Conservation (phyloP, 805 yeast species). For the Pichia insulana region DNA sequence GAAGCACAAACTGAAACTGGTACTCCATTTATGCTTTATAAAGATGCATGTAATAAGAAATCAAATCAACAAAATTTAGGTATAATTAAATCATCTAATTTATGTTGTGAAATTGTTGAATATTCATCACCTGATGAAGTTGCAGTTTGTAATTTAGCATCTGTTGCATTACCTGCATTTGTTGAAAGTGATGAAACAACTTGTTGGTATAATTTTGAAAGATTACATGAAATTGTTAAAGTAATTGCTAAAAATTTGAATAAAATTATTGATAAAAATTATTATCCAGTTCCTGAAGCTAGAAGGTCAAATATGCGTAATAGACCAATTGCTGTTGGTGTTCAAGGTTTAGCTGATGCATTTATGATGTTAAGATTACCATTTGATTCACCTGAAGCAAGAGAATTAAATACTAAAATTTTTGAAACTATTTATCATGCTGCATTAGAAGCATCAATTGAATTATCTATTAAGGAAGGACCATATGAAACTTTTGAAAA, state of each 20-base stretch:
- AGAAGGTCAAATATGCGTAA: constrained; percentile 45
- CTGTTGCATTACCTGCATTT: constrained; percentile 50
- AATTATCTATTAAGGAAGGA: constrained; percentile 44
- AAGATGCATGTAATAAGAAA: constrained; percentile 52
- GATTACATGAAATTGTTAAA: constrained; percentile 46
- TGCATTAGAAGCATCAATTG: constrained; percentile 48
- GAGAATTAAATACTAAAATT: constrained; percentile 47
- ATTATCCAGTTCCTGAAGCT: constrained; percentile 50
- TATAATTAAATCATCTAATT: constrained; percentile 49
- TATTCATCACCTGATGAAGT: constrained; percentile 50
- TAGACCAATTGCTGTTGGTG: constrained; percentile 57
- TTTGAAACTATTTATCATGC: constrained; percentile 57
- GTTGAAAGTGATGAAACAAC: constrained; percentile 36
- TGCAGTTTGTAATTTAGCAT: constrained; percentile 56
- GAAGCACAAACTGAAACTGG: constrained; percentile 62
- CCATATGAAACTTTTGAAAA: constrained; percentile 43
- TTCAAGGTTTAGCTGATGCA: constrained; percentile 54
- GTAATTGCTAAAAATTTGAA: constrained; percentile 48
- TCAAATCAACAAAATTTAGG: constrained; percentile 56
- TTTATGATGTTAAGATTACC: constrained; percentile 49
- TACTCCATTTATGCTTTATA: constrained; percentile 56
- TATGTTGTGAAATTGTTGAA: constrained; percentile 58
- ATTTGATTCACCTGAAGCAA: constrained; percentile 50
- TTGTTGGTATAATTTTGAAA: constrained; percentile 45
- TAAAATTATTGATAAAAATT: constrained; percentile 47